Conservation (phyloP, 2,329 filamentous ascomycete species). For the Clathrospora elynae region DNA sequence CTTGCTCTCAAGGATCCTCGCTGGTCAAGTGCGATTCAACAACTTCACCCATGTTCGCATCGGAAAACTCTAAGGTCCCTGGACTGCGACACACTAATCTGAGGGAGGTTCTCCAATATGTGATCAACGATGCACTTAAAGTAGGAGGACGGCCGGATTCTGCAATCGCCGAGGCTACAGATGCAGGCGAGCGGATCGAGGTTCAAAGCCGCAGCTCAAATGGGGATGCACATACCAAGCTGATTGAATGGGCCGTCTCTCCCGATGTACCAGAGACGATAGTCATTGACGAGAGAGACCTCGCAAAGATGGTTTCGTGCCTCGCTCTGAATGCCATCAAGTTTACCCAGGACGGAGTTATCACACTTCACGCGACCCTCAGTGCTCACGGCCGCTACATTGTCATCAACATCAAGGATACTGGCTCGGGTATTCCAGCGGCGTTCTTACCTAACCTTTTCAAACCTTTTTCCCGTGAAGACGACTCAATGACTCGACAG, state of each 20-base stretch:
- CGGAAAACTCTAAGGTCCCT: slow-evolving; percentile 51
- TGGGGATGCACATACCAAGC: slow-evolving; percentile 53
- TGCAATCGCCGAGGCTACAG: slow-evolving; percentile 54
- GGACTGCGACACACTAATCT: slow-evolving; percentile 56
- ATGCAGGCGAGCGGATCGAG: slow-evolving; percentile 56
- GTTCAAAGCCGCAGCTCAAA: slow-evolving; percentile 53
- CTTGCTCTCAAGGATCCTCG: slow-evolving; percentile 31
- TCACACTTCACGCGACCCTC: slow-evolving; percentile 61
- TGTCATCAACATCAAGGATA: slow-evolving; percentile 67
- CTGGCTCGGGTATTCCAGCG: slow-evolving; percentile 69
- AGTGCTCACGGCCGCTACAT: slow-evolving; percentile 60
- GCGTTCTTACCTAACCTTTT: slow-evolving; percentile 70
- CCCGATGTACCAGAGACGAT: slow-evolving; percentile 59
- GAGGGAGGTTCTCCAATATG: slow-evolving; percentile 57
- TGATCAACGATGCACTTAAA: slow-evolving; percentile 59
- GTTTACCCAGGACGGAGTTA: slow-evolving; percentile 69
- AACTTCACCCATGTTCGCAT: slow-evolving; percentile 40
- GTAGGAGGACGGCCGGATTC: slow-evolving; percentile 59
- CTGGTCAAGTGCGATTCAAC: slow-evolving; percentile 33
- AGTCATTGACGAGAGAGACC: slow-evolving; percentile 65
- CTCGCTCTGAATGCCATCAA: slow-evolving; percentile 71
- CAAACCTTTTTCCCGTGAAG: slow-evolving; percentile 71
- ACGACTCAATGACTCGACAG: slow-evolving; percentile 68
- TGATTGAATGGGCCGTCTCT: slow-evolving; percentile 58
- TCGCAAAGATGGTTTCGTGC: slow-evolving; percentile 67